These are phyloP conservation scores for Backusella morwellensis DNA, from an alignment of 192 early-diverging fungal genomes.

Conservation along the genomic window DNA sequence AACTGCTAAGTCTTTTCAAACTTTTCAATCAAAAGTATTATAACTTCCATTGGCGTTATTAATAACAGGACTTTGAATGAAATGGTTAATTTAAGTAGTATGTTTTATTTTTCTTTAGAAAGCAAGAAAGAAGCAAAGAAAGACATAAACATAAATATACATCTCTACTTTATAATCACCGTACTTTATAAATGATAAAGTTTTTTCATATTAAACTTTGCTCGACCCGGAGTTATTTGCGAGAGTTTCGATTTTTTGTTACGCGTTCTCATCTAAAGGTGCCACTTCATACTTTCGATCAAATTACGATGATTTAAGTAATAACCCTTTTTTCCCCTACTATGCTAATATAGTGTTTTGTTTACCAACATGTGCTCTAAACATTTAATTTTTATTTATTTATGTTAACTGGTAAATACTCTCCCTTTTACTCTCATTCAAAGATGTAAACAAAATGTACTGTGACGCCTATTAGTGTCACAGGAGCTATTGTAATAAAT, in stretches of 20 bases:
- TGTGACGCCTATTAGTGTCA: neutral
- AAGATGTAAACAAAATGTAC: neutral
- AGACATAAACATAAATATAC: neutral
- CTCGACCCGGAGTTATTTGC: neutral
- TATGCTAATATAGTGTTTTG: neutral
- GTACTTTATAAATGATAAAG: too few relatives aligned
- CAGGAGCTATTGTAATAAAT: neutral
- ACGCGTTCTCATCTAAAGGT: neutral
- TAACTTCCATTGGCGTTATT: too few relatives aligned
- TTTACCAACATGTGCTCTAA: neutral
- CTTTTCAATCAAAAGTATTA: too few relatives aligned
- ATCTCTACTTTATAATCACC: too few relatives aligned
- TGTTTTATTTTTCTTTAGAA: too few relatives aligned
- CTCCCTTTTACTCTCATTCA: neutral
- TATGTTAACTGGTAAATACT: neutral
- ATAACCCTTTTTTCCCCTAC: neutral
- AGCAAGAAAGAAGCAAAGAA: neutral
- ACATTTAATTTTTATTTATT: neutral
- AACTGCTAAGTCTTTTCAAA: too few relatives aligned
- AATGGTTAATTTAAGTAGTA: too few relatives aligned
- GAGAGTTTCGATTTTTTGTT: neutral
- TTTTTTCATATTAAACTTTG: neutral
- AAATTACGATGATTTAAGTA: neutral
- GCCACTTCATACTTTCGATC: neutral
- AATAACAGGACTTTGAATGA: too few relatives aligned